phyloP scores from a whole-genome alignment of 2,329 filamentous ascomycete genomes.

The Alternaria sp. region DNA sequence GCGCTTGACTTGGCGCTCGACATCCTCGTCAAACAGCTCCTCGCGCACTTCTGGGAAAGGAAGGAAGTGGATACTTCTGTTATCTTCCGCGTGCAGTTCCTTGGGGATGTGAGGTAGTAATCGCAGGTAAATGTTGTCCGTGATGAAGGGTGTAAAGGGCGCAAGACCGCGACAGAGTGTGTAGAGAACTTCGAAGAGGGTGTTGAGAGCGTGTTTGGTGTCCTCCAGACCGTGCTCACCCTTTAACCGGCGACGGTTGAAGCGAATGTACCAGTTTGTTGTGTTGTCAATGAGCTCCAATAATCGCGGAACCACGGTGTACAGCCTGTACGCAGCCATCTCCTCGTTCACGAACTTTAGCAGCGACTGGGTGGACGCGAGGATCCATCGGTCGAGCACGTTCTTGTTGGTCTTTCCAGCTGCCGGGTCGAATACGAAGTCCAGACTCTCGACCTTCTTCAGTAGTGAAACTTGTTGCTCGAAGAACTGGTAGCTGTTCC shows the following conservation, averaged over 20 bases:
- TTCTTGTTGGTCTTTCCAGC: conserved; percentile 81
- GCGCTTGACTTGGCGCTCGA: conserved; percentile 83
- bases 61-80: conserved; percentile 90
- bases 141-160: conserved; percentile 94
- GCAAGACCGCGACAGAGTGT: conserved; percentile 87
- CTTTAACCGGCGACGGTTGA: conserved; percentile 90
- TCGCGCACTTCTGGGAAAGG: conserved; percentile 86
- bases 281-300: conserved; percentile 88
- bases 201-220: conserved; percentile 89
- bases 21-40: conserved; percentile 83
- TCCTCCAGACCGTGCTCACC: conserved; percentile 86
- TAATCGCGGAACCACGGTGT: conserved; percentile 88
- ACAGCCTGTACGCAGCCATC: conserved; percentile 76
- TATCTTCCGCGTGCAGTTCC: conserved; percentile 71
- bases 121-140: conserved; percentile 89
- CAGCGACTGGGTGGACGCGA: conserved; percentile 89
- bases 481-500: conserved; percentile 98
- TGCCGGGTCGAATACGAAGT: conserved; percentile 79
- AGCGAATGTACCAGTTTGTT: conserved; percentile 98
- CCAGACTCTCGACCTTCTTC: conserved; percentile 81
- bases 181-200: conserved; percentile 90
- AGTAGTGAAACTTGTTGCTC: conserved; percentile 83
- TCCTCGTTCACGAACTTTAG: conserved; percentile 91
- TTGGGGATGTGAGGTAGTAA: conserved; percentile 83
- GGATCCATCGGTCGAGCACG: conserved; percentile 95